Evolutionary conservation across 2,329 filamentous ascomycete genomes (phyloP).

Genomic region (Calonectria hawksworthii): DNA sequence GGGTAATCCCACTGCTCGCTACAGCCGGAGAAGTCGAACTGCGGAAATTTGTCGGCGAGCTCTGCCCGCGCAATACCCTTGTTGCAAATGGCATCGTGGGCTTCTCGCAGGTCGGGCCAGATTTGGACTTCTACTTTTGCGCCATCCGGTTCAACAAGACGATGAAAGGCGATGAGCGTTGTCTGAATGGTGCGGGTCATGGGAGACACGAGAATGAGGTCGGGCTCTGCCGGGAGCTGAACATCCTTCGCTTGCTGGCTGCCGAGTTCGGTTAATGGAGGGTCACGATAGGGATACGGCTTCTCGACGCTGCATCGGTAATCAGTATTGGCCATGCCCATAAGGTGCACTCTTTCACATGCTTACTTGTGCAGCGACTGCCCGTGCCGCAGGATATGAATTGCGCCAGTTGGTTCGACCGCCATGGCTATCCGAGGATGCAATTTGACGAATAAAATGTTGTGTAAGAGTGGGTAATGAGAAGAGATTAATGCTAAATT

Average conservation of each 20-base stretch:
- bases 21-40: slow-evolving; percentile 38
- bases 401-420: background rate
- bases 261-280: slow-evolving; percentile 15
- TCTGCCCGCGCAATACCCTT: slow-evolving; percentile 35
- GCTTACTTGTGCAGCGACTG: slow-evolving; percentile 14
- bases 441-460: background rate
- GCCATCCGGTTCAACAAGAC: slow-evolving; percentile 22
- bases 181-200: slow-evolving; percentile 40
- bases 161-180: slow-evolving; percentile 32
- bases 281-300: background rate
- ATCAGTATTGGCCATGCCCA: background rate
- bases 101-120: slow-evolving; percentile 42
- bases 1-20: slow-evolving; percentile 38
- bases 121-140: slow-evolving; percentile 30
- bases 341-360: background rate
- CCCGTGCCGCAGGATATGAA: slow-evolving; percentile 19
- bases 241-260: slow-evolving; percentile 4
- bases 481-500: background rate
- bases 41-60: slow-evolving; percentile 32
- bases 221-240: background rate
- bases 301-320: background rate
- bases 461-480: background rate
- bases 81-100: slow-evolving; percentile 43
- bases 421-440: background rate
- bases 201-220: slow-evolving; percentile 16